phyloP scores from a whole-genome alignment of 306 rosid genomes.

The Lathyrus tuberosus region DNA sequence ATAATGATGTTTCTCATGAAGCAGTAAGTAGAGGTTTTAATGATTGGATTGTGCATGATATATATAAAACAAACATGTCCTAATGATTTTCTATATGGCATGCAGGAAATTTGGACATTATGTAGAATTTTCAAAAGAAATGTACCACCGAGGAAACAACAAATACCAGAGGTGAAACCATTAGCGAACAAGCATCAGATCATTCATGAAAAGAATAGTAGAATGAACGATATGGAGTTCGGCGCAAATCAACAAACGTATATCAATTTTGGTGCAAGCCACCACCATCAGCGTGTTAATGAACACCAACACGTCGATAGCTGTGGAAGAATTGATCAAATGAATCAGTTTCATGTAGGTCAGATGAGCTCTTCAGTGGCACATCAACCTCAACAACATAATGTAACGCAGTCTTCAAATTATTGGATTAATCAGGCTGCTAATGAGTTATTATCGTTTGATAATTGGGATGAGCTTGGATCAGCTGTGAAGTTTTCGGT shows the following conservation, averaged over 20 bases:
- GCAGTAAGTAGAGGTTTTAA: background rate
- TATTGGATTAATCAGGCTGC: background rate
- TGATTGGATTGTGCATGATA: too few species aligned
- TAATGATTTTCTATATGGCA: background rate
- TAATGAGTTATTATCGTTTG: conserved; percentile 34
- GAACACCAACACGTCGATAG: conserved; percentile 50
- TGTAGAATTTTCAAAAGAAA: conserved; percentile 85
- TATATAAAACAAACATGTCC: background rate
- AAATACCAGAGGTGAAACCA: conserved; percentile 53
- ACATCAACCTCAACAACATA: conserved; percentile 36
- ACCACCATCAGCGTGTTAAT: background rate
- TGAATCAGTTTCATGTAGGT: conserved; percentile 38
- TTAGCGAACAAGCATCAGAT: conserved; percentile 41
- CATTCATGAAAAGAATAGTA: conserved; percentile 33
- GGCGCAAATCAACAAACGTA: conserved; percentile 48
- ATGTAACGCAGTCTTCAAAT: conserved; percentile 30
- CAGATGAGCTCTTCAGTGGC: conserved; percentile 34
- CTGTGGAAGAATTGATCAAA: conserved; percentile 12
- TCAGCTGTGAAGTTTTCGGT: conserved; percentile 65
- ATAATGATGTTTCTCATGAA: conserved; percentile 42
- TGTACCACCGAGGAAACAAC: conserved; percentile 54
- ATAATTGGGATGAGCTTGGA: conserved; percentile 84
- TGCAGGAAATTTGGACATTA: conserved; percentile 96
- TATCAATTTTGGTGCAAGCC: conserved; percentile 55
- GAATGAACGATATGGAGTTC: conserved; percentile 35